Evolutionary conservation across 148 eudicot species (phyloP), one percentile per base, ranked within the genome.

Genomic region (Camellia sinensis): DNA sequence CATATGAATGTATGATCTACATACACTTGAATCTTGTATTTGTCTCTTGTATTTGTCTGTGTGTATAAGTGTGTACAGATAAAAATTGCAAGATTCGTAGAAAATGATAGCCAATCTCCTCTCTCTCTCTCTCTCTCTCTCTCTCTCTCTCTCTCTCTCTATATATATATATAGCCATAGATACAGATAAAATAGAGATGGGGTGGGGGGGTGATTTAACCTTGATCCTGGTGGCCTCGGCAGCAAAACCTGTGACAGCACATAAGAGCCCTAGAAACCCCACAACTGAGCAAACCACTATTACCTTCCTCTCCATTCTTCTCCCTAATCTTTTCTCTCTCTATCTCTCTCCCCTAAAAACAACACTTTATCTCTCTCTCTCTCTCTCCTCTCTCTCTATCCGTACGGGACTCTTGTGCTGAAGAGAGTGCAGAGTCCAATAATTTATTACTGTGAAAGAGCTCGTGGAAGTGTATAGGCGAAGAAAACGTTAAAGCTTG

Each of bases 161-260:
- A 18, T 15, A 18, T 15, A 60, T 0, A 15, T 60, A 18, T 60
- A 44, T 6, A 53, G 43, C 40, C 7, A 11, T 8, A 9, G 48
- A 45, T 10, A n/a, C n/a, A n/a, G n/a, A n/a, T n/a, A n/a, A n/a
- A n/a, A n/a, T n/a, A n/a, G n/a, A n/a, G n/a, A n/a, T n/a, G n/a
- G n/a, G n/a, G n/a, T n/a, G n/a, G n/a, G n/a, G n/a, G 17, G 6
- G 19, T 17, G 18, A 21, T 56, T 79, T n/a, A n/a, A 91, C 95
- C 91, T 85, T 88, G 44, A 90, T 90, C 83, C 89, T 87, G 64
- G 79, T 88, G 83, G 86, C 90, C 67, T 91, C 95, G 74, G 95
- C 91, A 88, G 86, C 92, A 86, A 91, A 90, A 29, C 90, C 93
- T 69, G 86, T 76, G 82, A 80, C 87, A 86, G 92, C 85, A 12